Evolutionary conservation across 257 asterid genomes (phyloP).

Genomic region (Solanum piurae): DNA sequence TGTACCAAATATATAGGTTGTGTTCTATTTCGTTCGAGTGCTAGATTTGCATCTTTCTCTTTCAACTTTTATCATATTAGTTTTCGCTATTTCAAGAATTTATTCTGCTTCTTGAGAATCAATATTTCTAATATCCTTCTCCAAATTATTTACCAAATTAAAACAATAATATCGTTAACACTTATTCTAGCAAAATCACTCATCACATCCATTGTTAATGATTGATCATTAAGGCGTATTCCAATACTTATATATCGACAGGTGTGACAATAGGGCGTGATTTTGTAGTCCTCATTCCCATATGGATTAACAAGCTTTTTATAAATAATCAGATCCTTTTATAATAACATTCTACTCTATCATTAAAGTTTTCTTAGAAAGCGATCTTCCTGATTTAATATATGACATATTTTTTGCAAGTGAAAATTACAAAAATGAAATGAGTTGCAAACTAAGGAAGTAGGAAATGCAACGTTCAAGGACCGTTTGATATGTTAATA

Average conservation of each 20-base stretch:
- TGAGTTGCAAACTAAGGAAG: background rate
- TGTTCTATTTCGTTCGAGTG: background rate
- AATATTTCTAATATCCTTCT: background rate
- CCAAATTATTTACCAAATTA: background rate
- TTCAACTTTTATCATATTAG: background rate
- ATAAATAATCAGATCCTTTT: background rate
- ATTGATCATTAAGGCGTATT: background rate
- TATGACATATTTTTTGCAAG: no score
- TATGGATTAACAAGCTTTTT: background rate
- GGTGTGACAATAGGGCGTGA: background rate
- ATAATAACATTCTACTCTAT: background rate
- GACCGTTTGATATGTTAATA: background rate
- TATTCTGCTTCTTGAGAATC: background rate
- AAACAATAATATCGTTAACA: background rate
- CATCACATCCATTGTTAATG: background rate
- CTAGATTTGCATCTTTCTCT: background rate
- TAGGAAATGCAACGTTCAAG: background rate
- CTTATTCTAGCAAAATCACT: background rate
- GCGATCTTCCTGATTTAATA: no score
- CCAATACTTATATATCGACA: background rate
- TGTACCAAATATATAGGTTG: background rate
- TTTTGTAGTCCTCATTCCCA: background rate
- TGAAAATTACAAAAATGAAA: background rate
- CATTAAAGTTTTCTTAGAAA: background rate
- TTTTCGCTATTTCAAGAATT: background rate